Percentiles rank a stretch among this genome's conserved stretches.
Conservation (phyloP, 257 asterid genomes). For the Vinca minor region DNA sequence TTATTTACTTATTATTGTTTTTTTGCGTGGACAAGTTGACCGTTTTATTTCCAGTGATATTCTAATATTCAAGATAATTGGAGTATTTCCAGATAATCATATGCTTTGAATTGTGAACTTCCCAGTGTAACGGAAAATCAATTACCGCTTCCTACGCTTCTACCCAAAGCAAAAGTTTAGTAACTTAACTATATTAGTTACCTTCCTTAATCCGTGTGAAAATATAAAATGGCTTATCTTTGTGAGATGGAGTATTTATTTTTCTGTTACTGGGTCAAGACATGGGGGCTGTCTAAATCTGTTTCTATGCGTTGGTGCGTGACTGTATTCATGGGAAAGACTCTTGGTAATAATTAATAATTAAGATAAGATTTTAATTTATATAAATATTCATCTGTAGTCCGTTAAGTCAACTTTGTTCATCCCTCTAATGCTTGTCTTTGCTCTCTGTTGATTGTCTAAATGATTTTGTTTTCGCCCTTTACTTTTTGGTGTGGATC, state of each 20-base stretch:
- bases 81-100: not conserved
- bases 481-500: not conserved
- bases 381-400: no score
- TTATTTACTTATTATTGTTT: no score
- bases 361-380: not conserved
- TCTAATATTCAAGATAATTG: not conserved
- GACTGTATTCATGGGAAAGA: not conserved
- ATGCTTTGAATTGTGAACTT: not conserved
- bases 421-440: not conserved
- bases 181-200: no score
- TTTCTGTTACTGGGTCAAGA: not conserved
- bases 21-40: not conserved
- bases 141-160: not conserved
- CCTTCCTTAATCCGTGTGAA: no score
- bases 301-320: not conserved
- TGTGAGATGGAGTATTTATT: not conserved
- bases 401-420: not conserved
- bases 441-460: not conserved
- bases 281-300: not conserved
- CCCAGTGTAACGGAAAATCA: not conserved
- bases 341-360: not conserved
- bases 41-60: not conserved
- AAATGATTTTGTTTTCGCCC: not conserved
- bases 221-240: no score
- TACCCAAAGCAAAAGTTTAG: no score